These are phyloP conservation scores for Micromonas pusilla DNA, from an alignment of 139 green algal genomes.

Conservation along the genomic window DNA sequence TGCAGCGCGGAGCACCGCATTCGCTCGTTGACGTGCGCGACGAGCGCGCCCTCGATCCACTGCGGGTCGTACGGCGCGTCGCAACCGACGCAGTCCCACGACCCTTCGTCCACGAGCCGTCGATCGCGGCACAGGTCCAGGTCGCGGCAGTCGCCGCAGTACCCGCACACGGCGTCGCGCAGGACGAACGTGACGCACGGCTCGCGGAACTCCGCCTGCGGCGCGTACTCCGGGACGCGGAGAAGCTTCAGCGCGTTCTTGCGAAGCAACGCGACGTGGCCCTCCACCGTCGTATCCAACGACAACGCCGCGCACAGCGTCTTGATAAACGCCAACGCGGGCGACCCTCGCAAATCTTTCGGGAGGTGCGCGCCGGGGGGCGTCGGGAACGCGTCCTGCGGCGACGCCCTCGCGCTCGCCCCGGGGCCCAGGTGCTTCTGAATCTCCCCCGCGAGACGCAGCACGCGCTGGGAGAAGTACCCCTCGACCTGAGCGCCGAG, in stretches of 20 bases:
- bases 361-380: conserved; percentile 68
- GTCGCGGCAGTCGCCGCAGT: conserved; percentile 83
- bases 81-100: conserved; percentile 53
- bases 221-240: conserved; percentile 71
- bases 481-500: conserved; percentile 41
- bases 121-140: conserved; percentile 84
- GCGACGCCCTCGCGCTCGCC: neutral
- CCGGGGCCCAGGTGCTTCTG: conserved; percentile 36
- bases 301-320: conserved; percentile 61
- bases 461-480: conserved; percentile 62
- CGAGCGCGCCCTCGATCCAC: conserved; percentile 58
- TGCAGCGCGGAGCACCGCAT: conserved; percentile 70
- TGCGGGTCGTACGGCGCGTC: conserved; percentile 50
- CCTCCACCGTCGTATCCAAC: conserved; percentile 54
- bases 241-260: conserved; percentile 73
- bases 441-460: conserved; percentile 46
- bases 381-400: conserved; percentile 61
- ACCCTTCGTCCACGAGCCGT: conserved; percentile 39
- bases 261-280: conserved; percentile 61
- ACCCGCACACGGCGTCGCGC: conserved; percentile 74
- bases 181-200: conserved; percentile 75
- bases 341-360: conserved; percentile 61
- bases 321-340: conserved; percentile 77
- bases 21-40: conserved; percentile 45
- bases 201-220: conserved; percentile 65